A percentile compares a stretch with the other conserved stretches of the same genome.
These are phyloP conservation scores for Vicia sativa DNA, from an alignment of 306 rosid genomes.

Conservation along the genomic window DNA sequence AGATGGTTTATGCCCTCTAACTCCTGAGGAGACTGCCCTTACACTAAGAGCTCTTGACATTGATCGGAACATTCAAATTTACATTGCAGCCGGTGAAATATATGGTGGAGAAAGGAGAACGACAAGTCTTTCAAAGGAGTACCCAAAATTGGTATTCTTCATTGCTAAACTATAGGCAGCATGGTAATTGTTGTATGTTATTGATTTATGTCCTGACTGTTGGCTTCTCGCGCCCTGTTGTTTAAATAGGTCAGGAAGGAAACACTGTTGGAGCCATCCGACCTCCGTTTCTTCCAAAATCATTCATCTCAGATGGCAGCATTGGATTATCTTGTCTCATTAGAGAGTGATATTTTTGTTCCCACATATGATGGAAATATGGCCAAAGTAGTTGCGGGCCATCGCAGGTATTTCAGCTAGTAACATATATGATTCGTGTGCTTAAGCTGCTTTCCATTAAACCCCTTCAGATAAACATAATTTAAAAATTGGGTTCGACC, in stretches of 20 bases:
- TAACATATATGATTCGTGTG: neutral
- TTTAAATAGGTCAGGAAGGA: constrained; percentile 88
- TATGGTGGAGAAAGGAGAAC: constrained; percentile 88
- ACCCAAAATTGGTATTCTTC: constrained; percentile 73
- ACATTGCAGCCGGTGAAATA: constrained; percentile 98
- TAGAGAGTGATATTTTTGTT: constrained; percentile 94
- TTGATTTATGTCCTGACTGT: constrained; percentile 23
- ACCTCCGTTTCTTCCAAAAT: constrained; percentile 81
- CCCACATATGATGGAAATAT: constrained; percentile 99
- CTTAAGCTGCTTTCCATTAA: neutral
- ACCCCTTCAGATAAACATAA: neutral
- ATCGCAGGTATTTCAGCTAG: constrained; percentile 71
- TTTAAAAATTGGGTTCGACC: constrained; percentile 9
- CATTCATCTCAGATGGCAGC: constrained; percentile 99
- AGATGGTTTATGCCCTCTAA: constrained; percentile 94
- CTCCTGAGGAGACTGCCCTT: constrained; percentile 98
- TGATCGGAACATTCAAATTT: constrained; percentile 87
- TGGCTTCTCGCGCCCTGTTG: constrained; percentile 35
- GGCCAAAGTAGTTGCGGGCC: constrained; percentile 99
- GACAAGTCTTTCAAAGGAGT: constrained; percentile 74
- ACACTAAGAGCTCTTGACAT: constrained; percentile 81
- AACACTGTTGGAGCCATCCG: constrained; percentile 82
- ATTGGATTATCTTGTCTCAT: constrained; percentile 90
- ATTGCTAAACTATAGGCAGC: constrained; percentile 22
- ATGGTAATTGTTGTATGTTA: constrained; percentile 17